Base-by-base conservation (phyloP, 495 filamentous ascomycete species). In the Trichoderma orchidacearum region DNA sequence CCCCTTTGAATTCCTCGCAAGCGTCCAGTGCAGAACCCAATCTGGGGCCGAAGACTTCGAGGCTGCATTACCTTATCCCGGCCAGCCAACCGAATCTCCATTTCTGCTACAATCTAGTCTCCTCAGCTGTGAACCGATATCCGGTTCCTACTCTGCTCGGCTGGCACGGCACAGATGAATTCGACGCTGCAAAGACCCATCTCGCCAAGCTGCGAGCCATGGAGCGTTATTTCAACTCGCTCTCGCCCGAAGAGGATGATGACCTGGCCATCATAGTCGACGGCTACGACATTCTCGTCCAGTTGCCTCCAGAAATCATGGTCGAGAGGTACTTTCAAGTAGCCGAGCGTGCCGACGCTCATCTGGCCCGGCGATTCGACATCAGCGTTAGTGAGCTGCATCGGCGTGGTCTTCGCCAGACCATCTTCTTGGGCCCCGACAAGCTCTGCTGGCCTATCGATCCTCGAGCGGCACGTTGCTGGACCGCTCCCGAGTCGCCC, bases 361-460 rank as follows among this genome's bases (percentile, higher is more conserved):
- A 55, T 25, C 30, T 64, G 0, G 50, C 60, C 6, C 23, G 55
- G 15, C 48, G 35, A 6, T 56, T 51, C 25, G 35, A 9, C 18
- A 25, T 48, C 23, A 45, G 57, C 17, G 54, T 41, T 5, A n/a
- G 52, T 6, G 57, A 55, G 31, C 34, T 48, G 5, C 54, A 32
- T 36, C 5, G 51, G 23, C 50, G 61, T 13, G 57, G 54, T 5
- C 28, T 63, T 23, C 51, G 56, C n/a, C 61, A 65, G 28, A 63
- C 59, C 0, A 58, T 65, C 31, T 45, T 63, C 11, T 62, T 63
- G 34, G 59, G 61, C 15, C 55, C 59, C 0, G 63, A 65, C 31
- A 65, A 65, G 51, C 30, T 63, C 30, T 65, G 63, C 53, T 65
- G 61, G 61, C 63, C 63, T 1, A 54, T 29, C 2, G 55, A 58